Conservation (phyloP, 306 rosid genomes). For the Gastrolobium bilobum region DNA sequence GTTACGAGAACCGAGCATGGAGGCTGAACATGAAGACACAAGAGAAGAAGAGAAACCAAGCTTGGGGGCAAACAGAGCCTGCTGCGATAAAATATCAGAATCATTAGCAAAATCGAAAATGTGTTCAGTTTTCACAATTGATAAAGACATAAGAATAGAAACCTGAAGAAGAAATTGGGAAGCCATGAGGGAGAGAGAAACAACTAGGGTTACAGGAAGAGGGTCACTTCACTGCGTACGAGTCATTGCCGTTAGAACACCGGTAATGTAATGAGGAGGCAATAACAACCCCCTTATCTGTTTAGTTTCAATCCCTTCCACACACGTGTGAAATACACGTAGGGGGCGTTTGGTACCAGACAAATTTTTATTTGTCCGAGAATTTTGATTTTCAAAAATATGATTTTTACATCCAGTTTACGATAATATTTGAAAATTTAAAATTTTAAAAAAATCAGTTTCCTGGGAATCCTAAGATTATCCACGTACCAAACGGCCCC, state of each 20-base stretch:
- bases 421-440: too few relatives aligned
- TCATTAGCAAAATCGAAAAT: constrained; percentile 20
- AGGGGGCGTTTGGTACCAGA: too few relatives aligned
- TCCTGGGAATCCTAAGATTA: too few relatives aligned
- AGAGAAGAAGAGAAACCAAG: constrained; percentile 53
- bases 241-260: constrained; percentile 24
- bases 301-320: constrained; percentile 43
- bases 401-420: too few relatives aligned
- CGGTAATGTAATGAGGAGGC: constrained; percentile 18
- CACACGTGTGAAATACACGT: constrained; percentile 22
- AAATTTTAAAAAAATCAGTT: too few relatives aligned
- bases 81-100: constrained; percentile 47
- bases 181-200: constrained; percentile 56
- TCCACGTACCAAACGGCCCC: too few relatives aligned
- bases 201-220: constrained; percentile 33
- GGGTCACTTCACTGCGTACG: neutral
- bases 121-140: neutral
- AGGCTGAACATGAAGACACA: constrained; percentile 48
- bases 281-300: constrained; percentile 37
- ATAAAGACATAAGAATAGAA: constrained; percentile 23
- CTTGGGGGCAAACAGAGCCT: constrained; percentile 67
- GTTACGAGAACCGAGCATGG: constrained; percentile 41
- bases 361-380: too few relatives aligned
- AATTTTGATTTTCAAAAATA: too few relatives aligned
- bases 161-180: constrained; percentile 87